Evolutionary conservation across 352 stramenopile genomes (phyloP), one percentile per base, ranked within the genome.

Genomic region (Phytophthora megakarya): DNA sequence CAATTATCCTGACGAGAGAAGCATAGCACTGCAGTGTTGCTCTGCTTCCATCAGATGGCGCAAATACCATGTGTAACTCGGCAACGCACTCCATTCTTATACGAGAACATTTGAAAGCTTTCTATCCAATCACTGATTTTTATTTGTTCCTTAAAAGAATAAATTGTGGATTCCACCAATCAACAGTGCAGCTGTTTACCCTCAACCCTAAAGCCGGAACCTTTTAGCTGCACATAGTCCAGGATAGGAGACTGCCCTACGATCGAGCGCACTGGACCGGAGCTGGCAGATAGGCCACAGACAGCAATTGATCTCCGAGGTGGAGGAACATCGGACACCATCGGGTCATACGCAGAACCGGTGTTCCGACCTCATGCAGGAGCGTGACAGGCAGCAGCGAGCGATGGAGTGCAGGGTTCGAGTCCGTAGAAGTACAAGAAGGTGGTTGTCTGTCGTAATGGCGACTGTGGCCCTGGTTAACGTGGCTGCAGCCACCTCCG

Each of bases 121-220:
- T 40, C 16, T 13, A 48, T 37, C 64, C 64, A 72, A 72, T 72
- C 22, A n/a, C 3, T 63, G 57, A 50, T 23, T 65, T 69, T 49
- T 70, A 9, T 39, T 45, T 37, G 26, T 43, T n/a, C n/a, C n/a
- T n/a, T n/a, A n/a, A n/a, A n/a, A n/a, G 26, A n/a, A 1, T 25
- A 18, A 28, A 25, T n/a, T 37, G n/a, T 59, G 39, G 10, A 12
- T 26, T 50, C 21, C 40, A 18, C 61, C 52, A 68, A 70, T 70
- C 13, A 28, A 15, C n/a, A 11, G 15, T 2, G 4, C 18, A 43
- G 12, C 25, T 63, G 25, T 48, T 37, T 61, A 48, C 19, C 50
- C 35, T 2, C 26, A 65, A 9, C 52, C 65, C 56, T 75, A 69
- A 50, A 75, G 53, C 51, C 67, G 53, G 67, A 75, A 16, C 50